Evolutionary conservation across 2,329 filamentous ascomycete genomes (phyloP).

Genomic region (Neodidymelliopsis sp.): DNA sequence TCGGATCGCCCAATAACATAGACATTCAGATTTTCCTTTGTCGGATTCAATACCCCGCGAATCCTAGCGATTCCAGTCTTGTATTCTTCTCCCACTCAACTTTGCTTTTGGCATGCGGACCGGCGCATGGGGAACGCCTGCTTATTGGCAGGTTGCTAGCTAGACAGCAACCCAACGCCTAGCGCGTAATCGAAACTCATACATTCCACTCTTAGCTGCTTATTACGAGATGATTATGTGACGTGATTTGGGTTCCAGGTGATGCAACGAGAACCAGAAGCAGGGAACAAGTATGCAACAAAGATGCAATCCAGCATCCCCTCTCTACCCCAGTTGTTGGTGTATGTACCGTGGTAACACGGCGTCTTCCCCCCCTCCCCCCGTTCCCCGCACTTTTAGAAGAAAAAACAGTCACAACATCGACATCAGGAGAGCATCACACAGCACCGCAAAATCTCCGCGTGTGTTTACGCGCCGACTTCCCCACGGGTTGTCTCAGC

Average conservation of each 20-base stretch:
- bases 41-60: conserved; percentile 47
- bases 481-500: conserved; percentile 25
- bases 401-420: conserved; percentile 13
- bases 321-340: conserved; percentile 1
- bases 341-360: conserved; percentile 2
- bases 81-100: conserved; percentile 42
- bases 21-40: conserved; percentile 41
- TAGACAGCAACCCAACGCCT: conserved; percentile 42
- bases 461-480: conserved; percentile 19
- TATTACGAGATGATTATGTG: conserved; percentile 48
- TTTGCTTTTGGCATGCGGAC: conserved; percentile 30
- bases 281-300: conserved; percentile 26
- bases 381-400: conserved; percentile 28
- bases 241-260: conserved; percentile 45
- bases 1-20: conserved; percentile 27
- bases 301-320: conserved; percentile 20
- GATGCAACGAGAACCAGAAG: conserved; percentile 35
- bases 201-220: conserved; percentile 25
- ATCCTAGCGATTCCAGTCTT: conserved; percentile 41
- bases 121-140: conserved; percentile 30
- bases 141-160: conserved; percentile 38
- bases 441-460: conserved; percentile 25
- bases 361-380: conserved; percentile 7
- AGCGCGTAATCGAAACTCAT: conserved; percentile 44
- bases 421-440: conserved; percentile 26